A percentile compares a stretch with the other conserved stretches of the same genome.
Evolutionary conservation across 805 yeast species (phyloP).

Genomic region (Ogataea degrootiae): DNA sequence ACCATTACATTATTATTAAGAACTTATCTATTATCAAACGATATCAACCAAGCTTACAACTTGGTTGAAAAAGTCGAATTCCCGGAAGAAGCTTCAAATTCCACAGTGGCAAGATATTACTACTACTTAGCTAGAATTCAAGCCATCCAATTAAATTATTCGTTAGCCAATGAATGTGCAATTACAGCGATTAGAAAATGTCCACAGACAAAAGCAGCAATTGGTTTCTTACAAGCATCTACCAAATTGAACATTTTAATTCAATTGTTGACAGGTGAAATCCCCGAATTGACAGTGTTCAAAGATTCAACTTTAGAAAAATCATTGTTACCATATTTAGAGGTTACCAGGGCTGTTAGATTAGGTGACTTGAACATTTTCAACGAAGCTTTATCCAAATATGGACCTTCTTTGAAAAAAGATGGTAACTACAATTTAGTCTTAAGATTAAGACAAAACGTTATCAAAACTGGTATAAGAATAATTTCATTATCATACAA

Average conservation of each 20-base stretch:
- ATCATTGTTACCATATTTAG: constrained; percentile 74
- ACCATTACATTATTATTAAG: constrained; percentile 82
- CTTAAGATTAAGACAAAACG: constrained; percentile 89
- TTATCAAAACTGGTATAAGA: constrained; percentile 95
- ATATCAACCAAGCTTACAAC: constrained; percentile 81
- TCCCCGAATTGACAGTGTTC: constrained; percentile 85
- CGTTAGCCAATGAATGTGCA: constrained; percentile 83
- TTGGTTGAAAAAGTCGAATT: constrained; percentile 85
- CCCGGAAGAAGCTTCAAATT: constrained; percentile 73
- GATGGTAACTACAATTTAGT: constrained; percentile 86
- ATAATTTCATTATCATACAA: constrained; percentile 88
- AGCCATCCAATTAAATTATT: constrained; percentile 89
- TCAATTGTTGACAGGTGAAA: constrained; percentile 93
- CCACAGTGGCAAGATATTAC: constrained; percentile 86
- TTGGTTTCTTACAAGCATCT: constrained; percentile 86
- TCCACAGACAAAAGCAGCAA: constrained; percentile 81
- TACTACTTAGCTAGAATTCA: constrained; percentile 87
- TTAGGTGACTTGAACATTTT: constrained; percentile 84
- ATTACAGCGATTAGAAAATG: constrained; percentile 95
- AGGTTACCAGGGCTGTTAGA: constrained; percentile 86
- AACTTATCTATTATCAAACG: constrained; percentile 71
- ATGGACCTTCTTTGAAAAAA: constrained; percentile 54
- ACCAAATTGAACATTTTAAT: constrained; percentile 83
- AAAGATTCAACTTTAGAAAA: constrained; percentile 55
- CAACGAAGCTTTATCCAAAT: constrained; percentile 60